These are phyloP conservation scores for Bryoglossum gracile DNA, from an alignment of 495 filamentous ascomycete genomes.

Conservation along the genomic window DNA sequence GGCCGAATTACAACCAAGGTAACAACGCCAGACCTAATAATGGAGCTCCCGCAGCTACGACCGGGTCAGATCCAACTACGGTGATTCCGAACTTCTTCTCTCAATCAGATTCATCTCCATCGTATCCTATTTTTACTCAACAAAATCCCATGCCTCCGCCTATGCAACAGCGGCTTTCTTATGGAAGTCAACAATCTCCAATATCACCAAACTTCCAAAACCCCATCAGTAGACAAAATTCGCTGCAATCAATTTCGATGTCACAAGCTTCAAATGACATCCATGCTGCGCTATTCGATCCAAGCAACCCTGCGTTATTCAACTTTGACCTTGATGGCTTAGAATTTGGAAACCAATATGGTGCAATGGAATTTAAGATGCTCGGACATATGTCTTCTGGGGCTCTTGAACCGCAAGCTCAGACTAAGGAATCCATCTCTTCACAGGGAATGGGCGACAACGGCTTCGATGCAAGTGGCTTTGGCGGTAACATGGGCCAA, in stretches of 20 bases:
- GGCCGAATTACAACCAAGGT: constrained; percentile 44
- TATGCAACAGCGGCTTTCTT: constrained; percentile 44
- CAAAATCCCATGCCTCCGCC: constrained; percentile 33
- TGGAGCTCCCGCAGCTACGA: constrained; percentile 10
- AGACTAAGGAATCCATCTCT: constrained; percentile 50
- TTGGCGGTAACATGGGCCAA: constrained; percentile 29
- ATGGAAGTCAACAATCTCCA: constrained; percentile 57
- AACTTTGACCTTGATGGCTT: constrained; percentile 90
- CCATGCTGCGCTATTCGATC: constrained; percentile 61
- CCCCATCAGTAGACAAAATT: constrained; percentile 27
- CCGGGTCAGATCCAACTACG: constrained; percentile 18
- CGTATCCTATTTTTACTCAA: constrained; percentile 23
- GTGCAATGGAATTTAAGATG: constrained; percentile 88
- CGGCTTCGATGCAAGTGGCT: constrained; percentile 32
- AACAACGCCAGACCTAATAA: constrained; percentile 25
- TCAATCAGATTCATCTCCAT: constrained; percentile 19
- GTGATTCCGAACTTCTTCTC: constrained; percentile 20
- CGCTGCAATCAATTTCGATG: constrained; percentile 28
- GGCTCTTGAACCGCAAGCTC: constrained; percentile 71
- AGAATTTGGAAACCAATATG: constrained; percentile 94
- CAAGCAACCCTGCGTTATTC: constrained; percentile 82
- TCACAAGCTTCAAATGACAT: constrained; percentile 33
- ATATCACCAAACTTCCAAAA: constrained; percentile 59
- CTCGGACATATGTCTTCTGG: constrained; percentile 89
- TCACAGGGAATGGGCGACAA: constrained; percentile 31